Evolutionary conservation across 306 rosid species (phyloP), one percentile per base, ranked within the genome.

Genomic region (Sicyos edulis): DNA sequence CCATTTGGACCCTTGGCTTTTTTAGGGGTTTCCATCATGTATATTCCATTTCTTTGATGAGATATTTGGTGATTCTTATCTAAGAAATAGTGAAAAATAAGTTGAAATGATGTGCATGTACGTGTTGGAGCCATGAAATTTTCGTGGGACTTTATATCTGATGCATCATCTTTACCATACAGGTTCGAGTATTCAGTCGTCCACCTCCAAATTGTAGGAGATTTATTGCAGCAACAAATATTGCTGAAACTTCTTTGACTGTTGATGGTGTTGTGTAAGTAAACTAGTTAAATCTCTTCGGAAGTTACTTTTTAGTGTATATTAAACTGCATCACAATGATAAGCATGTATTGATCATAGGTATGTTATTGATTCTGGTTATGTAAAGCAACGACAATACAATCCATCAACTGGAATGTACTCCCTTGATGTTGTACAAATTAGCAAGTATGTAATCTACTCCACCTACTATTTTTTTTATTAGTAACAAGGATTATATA

Each of bases 211-310:
- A 88, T 81, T 93, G 98, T 83, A 83, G 98, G 82, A 84, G 98
- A 76, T 87, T 93, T 76, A 93, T 93, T 81, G 98, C 89, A 76
- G 88, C 98, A 58, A 90, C 97, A 73, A 93, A 93, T 78, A 93
- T 93, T 78, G 97, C 98, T 72, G 98, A 90, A 88, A 93, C 98
- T 78, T 93, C 97, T 59, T 83, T 93, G 92, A 93, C 98, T 42
- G 98, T 93, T 70, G 98, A 93, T 72, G 98, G 98, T 75, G 98
- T 93, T 49, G 96, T 90, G 98, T 93, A 88, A 88, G 97, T 79
- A 54, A 75, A 45, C 50, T 61, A 47, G 72, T 20, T 20, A 49
- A 45, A 22, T 68, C 14, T 68, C 57, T 68, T 47, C 10, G 56
- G 53, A 22, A 66, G 52, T 50, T 60, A 26, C 29, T 75, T 54